Base-by-base conservation (phyloP, 495 filamentous ascomycete species). In the Ascodesmis nigricans region DNA sequence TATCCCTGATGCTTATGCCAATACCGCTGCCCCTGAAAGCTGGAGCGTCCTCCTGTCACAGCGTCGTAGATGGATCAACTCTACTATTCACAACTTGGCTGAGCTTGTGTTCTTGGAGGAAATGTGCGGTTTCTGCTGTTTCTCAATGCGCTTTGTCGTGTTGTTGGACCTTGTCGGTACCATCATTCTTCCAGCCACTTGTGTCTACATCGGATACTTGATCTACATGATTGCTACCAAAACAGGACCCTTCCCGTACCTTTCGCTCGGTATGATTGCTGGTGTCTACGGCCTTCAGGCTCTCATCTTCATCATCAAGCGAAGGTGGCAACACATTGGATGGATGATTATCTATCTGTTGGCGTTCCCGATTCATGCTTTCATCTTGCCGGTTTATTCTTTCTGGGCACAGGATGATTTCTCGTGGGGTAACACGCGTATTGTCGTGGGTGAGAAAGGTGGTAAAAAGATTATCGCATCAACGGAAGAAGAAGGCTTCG, bases 381-480 rank as follows among this genome's bases (percentile, higher is more conserved):
- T 97, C 49, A 50, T 92, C 36, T 66, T 97, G 4, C 87, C 87
- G 0, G 57, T 97, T 45, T 97, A 93, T 60, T 90, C 87, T 0
- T 97, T 97, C 71, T 97, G 87, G 87, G 84, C 91, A 50, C 81
- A 91, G 54, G 87, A 97, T 58, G 79, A 97, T 58, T 97, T 97
- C 62, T 67, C 72, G 4, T 97, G 87, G 87, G 87, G 87, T 65
- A 95, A 78, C 54, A 97, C 87, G 0, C 82, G 90, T 63, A 71
- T 97, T 41, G 87, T 97, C 48, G 75, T 95, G 43, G 83, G 78
- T 21, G 87, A 97, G 51, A 78, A 81, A 47, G 84, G 83, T 33
- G 69, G 69, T 43, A 91, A 87, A 58, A 74, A 87, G 43, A 58
- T 93, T 14, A 65, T 97, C 22, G 82, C 82, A 0, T 69, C 79